Percentiles rank a stretch among this genome's conserved stretches.
These are phyloP conservation scores for Tolypocladium endophyticum DNA, from an alignment of 2,329 filamentous ascomycete genomes.

Conservation along the genomic window DNA sequence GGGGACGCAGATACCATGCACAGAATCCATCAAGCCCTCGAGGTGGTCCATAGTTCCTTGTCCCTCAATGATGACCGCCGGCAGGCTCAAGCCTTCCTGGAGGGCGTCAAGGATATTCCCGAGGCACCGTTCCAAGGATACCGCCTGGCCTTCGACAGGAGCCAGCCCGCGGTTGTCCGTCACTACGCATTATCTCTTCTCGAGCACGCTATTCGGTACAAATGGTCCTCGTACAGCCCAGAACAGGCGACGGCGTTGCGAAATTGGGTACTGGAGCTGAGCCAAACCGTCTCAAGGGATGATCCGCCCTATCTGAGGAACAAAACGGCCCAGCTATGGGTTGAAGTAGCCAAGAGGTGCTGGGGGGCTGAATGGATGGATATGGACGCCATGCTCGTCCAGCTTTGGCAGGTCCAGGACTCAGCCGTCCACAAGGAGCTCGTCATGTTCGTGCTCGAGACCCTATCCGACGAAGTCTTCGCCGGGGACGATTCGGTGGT, in stretches of 20 bases:
- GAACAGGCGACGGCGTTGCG: conserved; percentile 61
- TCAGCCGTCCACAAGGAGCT: conserved; percentile 65
- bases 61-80: conserved; percentile 73
- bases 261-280: conserved; percentile 69
- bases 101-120: conserved; percentile 67
- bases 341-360: conserved; percentile 82
- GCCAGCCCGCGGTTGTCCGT: conserved; percentile 71
- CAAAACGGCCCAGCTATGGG: conserved; percentile 91
- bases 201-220: conserved; percentile 80
- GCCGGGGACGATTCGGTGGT: conserved; percentile 81
- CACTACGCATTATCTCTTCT: conserved; percentile 91
- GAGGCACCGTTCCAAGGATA: conserved; percentile 82
- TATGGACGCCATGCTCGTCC: conserved; percentile 78
- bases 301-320: conserved; percentile 82
- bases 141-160: conserved; percentile 63
- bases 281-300: conserved; percentile 55
- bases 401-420: conserved; percentile 66
- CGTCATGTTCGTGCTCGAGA: conserved; percentile 81
- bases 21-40: conserved; percentile 73
- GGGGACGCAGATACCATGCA: conserved; percentile 39
- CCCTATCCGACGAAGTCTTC: conserved; percentile 88
- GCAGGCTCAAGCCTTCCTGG: conserved; percentile 77
- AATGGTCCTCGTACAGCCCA: conserved; percentile 62
- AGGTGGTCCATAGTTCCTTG: conserved; percentile 74
- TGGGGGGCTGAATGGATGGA: conserved; percentile 93